These are phyloP conservation scores for Ceriops zippeliana DNA, from an alignment of 345 rosid genomes.

Conservation along the genomic window DNA sequence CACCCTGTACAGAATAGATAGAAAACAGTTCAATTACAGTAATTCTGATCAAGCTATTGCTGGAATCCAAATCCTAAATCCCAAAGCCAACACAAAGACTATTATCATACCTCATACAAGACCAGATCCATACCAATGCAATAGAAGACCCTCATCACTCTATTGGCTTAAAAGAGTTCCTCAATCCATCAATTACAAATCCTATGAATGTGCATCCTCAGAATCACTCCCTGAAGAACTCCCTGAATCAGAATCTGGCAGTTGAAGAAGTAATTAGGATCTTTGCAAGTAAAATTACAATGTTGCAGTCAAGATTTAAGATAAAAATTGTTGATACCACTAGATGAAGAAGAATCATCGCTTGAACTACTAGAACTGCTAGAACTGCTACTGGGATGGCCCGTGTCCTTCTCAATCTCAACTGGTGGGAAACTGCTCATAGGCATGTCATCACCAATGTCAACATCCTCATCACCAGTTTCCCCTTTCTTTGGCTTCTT, in stretches of 20 bases:
- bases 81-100: neutral
- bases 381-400: conserved; percentile 41
- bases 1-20: conserved; percentile 16
- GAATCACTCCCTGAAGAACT: conserved; percentile 40
- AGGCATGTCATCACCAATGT: conserved; percentile 86
- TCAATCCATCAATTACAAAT: neutral
- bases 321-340: conserved; percentile 36
- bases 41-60: neutral
- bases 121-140: neutral
- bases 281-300: neutral
- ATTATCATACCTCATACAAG: neutral
- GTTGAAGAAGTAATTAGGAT: conserved; percentile 1
- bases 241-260: conserved; percentile 38
- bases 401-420: conserved; percentile 74
- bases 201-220: conserved; percentile 32
- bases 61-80: neutral
- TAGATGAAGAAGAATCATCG: conserved; percentile 64
- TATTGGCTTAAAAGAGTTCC: neutral
- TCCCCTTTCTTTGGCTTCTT: conserved; percentile 74
- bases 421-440: conserved; percentile 71
- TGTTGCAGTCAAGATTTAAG: neutral
- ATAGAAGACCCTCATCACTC: neutral
- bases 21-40: neutral
- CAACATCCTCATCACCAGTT: conserved; percentile 77
- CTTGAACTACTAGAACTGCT: conserved; percentile 51